These are phyloP conservation scores for Penicillium sclerotigenum DNA, from an alignment of 2,329 filamentous ascomycete species.

Conservation along the genomic window DNA sequence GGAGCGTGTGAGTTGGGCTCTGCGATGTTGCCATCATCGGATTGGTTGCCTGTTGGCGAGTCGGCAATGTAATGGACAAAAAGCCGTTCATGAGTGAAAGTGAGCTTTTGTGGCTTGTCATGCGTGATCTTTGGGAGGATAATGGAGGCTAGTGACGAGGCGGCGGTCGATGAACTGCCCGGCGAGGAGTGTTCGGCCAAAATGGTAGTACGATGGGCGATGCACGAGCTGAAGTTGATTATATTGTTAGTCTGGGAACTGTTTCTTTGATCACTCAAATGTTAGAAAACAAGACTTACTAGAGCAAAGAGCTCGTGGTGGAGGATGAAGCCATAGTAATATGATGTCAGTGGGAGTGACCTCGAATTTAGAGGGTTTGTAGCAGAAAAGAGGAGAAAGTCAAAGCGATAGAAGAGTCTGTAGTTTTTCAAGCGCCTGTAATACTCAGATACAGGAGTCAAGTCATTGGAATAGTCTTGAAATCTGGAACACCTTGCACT, in stretches of 20 bases:
- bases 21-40: conserved; percentile 36
- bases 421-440: not conserved
- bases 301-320: conserved; percentile 66
- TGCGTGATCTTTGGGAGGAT: conserved; percentile 95
- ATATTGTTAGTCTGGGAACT: conserved; percentile 1
- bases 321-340: conserved; percentile 67
- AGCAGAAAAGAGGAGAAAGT: not conserved
- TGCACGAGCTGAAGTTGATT: conserved; percentile 66
- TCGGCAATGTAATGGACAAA: conserved; percentile 96
- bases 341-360: conserved; percentile 1
- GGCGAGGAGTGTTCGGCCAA: conserved; percentile 88
- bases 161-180: conserved; percentile 75
- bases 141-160: conserved; percentile 83
- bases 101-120: conserved; percentile 75
- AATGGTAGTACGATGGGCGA: conserved; percentile 90
- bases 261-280: not conserved
- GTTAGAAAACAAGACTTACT: conserved; percentile 53
- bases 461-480: not conserved
- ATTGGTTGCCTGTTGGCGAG: conserved; percentile 61
- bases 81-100: conserved; percentile 85
- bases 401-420: not conserved
- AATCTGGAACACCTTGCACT: not conserved
- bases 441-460: not conserved
- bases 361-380: not conserved
- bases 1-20: conserved; percentile 65